Evolutionary conservation across 1,284 basidiomycete species (phyloP).

Genomic region (Paramarasmius palmivorus): DNA sequence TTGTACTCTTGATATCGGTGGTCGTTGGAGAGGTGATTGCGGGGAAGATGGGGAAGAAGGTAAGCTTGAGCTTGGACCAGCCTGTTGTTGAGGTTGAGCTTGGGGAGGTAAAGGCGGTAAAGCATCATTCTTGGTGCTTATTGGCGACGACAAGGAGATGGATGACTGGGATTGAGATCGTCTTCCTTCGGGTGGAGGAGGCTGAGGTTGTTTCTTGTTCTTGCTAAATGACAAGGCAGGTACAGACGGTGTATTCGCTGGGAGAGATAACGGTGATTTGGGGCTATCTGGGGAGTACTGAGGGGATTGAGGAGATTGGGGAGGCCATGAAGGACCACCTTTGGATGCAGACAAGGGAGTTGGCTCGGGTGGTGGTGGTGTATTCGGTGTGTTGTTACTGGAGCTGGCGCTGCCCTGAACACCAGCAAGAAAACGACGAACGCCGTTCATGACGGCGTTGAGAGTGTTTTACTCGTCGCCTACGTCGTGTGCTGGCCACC

Average conservation of each 20-base stretch:
- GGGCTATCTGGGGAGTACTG: background rate
- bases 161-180: slow-evolving; percentile 43
- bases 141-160: slow-evolving; percentile 32
- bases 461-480: slow-evolving; percentile 1
- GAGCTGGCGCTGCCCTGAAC: slow-evolving; percentile 21
- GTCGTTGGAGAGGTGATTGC: slow-evolving; percentile 9
- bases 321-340: slow-evolving; percentile 46
- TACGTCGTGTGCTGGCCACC: background rate
- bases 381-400: slow-evolving; percentile 18
- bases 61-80: background rate
- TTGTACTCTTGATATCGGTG: slow-evolving; percentile 16
- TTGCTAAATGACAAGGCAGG: too few relatives aligned
- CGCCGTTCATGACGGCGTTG: slow-evolving; percentile 60
- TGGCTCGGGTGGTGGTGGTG: slow-evolving; percentile 23
- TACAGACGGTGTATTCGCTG: too few relatives aligned
- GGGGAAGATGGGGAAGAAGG: too few relatives aligned
- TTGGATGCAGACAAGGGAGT: slow-evolving; percentile 10
- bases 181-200: background rate
- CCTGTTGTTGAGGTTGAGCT: background rate
- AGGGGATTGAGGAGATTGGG: slow-evolving; percentile 30
- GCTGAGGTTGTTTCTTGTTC: slow-evolving; percentile 9
- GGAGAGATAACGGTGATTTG: background rate
- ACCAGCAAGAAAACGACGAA: slow-evolving; percentile 63
- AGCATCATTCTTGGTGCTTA: background rate
- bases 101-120: slow-evolving; percentile 4